Percentiles rank a stretch among this genome's conserved stretches.
phyloP scores from a whole-genome alignment of 202 grass and related monocot genomes.

The Setaria viridis region DNA sequence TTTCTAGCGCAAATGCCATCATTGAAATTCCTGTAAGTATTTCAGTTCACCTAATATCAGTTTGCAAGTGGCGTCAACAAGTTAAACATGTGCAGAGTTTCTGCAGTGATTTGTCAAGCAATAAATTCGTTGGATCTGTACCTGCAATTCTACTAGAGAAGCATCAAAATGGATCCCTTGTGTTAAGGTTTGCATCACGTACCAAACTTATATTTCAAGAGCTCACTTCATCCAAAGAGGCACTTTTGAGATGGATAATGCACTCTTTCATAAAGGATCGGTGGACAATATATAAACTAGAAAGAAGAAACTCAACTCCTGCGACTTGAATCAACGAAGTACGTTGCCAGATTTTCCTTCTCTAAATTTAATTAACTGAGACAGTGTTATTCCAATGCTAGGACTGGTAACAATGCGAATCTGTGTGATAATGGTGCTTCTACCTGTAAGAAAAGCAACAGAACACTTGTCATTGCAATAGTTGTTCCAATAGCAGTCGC shows the following conservation, averaged over 20 bases:
- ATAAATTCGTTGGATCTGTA: conserved; percentile 46
- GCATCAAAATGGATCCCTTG: conserved; percentile 47
- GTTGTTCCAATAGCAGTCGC: conserved; percentile 36
- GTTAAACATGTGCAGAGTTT: neutral
- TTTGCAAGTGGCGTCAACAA: neutral
- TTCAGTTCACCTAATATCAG: neutral
- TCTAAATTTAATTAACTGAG: conserved; percentile 1
- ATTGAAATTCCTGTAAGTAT: conserved; percentile 59
- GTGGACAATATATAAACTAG: neutral
- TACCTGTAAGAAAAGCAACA: conserved; percentile 45
- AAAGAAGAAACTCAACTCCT: neutral
- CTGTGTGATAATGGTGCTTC: conserved; percentile 49
- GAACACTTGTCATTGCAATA: conserved; percentile 39
- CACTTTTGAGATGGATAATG: neutral
- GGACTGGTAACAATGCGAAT: conserved; percentile 58
- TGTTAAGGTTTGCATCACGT: conserved; percentile 50
- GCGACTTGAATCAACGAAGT: no score
- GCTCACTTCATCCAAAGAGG: neutral
- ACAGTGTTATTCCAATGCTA: conserved; percentile 31
- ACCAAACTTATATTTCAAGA: neutral
- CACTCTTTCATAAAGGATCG: neutral
- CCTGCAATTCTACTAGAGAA: conserved; percentile 54
- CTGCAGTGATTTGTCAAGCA: conserved; percentile 52
- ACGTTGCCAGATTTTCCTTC: neutral
- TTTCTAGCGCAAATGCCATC: conserved; percentile 50